Base-by-base conservation (phyloP, 306 rosid genomes). In the Glycine latifolia region DNA sequence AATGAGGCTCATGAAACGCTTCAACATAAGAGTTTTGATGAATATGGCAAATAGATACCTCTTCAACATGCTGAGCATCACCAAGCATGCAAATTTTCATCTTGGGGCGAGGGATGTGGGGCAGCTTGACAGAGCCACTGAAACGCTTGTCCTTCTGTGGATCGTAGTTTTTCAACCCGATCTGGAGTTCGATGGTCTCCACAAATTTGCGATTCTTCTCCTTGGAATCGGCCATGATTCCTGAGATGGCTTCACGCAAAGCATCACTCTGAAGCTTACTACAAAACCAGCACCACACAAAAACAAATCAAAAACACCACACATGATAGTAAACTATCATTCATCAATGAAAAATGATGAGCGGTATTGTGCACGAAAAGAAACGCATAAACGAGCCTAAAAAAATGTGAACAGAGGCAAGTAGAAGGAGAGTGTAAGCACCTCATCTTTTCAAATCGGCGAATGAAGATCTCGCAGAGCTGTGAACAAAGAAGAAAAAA, bases 251-350 rank as follows among this genome's bases (percentile, higher is more conserved):
- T 87, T 93, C 97, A 68, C 96, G 81, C 35, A 91, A 15, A 0
- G 89, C 90, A 17, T 93, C 97, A 85, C 94, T 90, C 86, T 87
- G 91, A 85, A 93, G 97, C 91, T 93, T 93, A 87, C 97, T 91
- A 83, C 67, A 76, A 1, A 14, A 10, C 15, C 69, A 77, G 53
- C 33, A 6, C 10, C n/a, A 26, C 31, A 26, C 1, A 20, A 31
- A 3, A 43, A 12, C 11, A 50, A 10, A 33, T 60, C 75, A 62
- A 41, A 69, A 48, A 17, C 55, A 4, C 43, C 55, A 6, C 15
- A 5, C 15, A 54, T 2, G 41, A 3, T 37, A 37, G 41, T 3
- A 37, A 37, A 12, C 6, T 26, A 26, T 4, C 0, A 11, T 7
- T 33, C 5, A 4, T 2, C 3, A 12, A 17, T 65, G 39, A 16